A percentile compares a stretch with the other conserved stretches of the same genome.
Conservation (phyloP, 345 rosid species). For the Moringa oleifera region DNA sequence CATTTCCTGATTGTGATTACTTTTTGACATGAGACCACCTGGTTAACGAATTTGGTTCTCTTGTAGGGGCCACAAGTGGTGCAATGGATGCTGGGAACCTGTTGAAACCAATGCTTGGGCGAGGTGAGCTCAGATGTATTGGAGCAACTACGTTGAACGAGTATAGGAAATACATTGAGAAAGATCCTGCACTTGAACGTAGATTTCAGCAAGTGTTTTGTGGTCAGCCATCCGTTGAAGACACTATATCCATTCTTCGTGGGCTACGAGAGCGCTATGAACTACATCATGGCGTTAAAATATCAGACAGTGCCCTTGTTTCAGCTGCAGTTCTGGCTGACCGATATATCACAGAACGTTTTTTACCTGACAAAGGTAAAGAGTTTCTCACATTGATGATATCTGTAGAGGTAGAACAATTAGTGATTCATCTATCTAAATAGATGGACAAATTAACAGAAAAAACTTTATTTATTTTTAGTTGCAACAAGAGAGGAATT, state of each 20-base stretch:
- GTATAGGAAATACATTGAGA: slow-evolving; percentile 85
- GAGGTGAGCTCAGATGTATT: slow-evolving; percentile 84
- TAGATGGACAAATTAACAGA: too few relatives aligned
- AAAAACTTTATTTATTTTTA: too few relatives aligned
- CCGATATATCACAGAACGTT: slow-evolving; percentile 83
- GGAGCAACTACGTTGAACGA: slow-evolving; percentile 92
- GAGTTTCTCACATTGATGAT: neutral
- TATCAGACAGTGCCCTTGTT: slow-evolving; percentile 90
- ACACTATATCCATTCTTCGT: slow-evolving; percentile 86
- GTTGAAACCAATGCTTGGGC: slow-evolving; percentile 90
- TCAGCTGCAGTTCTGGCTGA: slow-evolving; percentile 85
- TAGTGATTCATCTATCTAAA: too few relatives aligned
- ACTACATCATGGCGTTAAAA: slow-evolving; percentile 88
- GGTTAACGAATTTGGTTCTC: neutral
- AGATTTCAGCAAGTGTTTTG: slow-evolving; percentile 96
- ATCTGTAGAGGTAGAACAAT: too few relatives aligned
- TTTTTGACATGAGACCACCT: neutral
- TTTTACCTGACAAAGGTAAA: slow-evolving; percentile 94
- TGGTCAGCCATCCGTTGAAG: slow-evolving; percentile 90
- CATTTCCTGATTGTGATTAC: neutral
- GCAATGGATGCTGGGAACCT: slow-evolving; percentile 97
- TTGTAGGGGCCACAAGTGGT: slow-evolving; percentile 65
- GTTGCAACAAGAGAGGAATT: too few relatives aligned
- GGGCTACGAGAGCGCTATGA: slow-evolving; percentile 84
- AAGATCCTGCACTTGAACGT: slow-evolving; percentile 87